Evolutionary conservation across 495 filamentous ascomycete species (phyloP), one percentile per base, ranked within the genome.

Genomic region (Tetracladium setigerum): DNA sequence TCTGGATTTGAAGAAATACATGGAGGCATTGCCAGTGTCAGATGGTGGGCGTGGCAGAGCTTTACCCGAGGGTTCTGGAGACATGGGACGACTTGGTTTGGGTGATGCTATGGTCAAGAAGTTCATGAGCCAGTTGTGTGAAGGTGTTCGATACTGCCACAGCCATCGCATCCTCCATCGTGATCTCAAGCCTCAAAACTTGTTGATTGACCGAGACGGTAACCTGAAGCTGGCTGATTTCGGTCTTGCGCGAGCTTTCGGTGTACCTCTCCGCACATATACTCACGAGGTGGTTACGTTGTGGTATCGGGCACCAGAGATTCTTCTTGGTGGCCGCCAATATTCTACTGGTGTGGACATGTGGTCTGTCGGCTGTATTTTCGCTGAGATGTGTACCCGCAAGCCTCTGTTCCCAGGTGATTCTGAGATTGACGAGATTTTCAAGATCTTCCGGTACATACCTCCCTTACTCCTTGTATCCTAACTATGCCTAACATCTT

Each of bases 271-370:
- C 55, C 76, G 94, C 54, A 99, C 94, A 30, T 97, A 97, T 63
- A 99, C 92, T 44, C 92, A 99, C 65, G 94, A 97, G 76, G 92
- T 98, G 47, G 92, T 99, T 44, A 99, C 92, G 0, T 77, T 99
- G 44, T 99, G 92, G 92, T 97, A 97, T 63, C 87, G 94, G 42
- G 78, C 91, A n/a, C 92, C 92, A 0, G 92, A 99, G 66, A 95
- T 99, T 62, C 79, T 99, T 16, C 84, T 99, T 12, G 92, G 92
- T 58, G 92, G 94, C 45, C 86, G 90, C 39, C 92, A 97, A 65
- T 99, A 99, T 71, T 95, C 87, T 17, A 97, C 92, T 38, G 92
- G 94, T 52, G 90, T 99, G 35, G 92, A 99, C 64, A 97, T 99
- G 94, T 99, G 92, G 92, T 95, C 89, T 27, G 82, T 91, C 42